Base-by-base conservation (phyloP, 2,329 filamentous ascomycete species). In the Xylaria sp. region DNA sequence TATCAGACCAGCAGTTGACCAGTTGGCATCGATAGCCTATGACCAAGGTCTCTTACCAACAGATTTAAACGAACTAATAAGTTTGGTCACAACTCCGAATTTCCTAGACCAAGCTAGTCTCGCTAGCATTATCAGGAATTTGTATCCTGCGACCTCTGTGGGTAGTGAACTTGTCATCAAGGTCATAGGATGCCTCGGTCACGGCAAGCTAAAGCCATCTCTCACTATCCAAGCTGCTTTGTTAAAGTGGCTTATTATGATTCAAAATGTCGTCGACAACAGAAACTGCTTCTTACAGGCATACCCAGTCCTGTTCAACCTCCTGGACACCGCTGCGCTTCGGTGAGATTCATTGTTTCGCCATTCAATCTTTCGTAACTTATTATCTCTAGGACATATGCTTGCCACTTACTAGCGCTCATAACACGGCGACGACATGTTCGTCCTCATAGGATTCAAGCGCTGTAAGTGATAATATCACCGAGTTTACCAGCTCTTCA, bases 351-450 rank as follows among this genome's bases (percentile, higher is more conserved):
- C 48, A 23, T 58, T 40, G 13, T 42, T 6, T 25, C 54, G 2
- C n/a, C 5, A 35, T 27, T 2, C 21, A 13, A 40, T 13, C 10
- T 32, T 51, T 51, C 25, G 27, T 63, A 57, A 75, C 74, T 73
- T 44, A 75, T 35, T 57, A 25, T 40, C 29, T 63, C 37, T 63
- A 87, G 87, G 65, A 83, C 87, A 12, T 84, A 86, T 70, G 78
- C 96, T 59, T 94, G 93, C 76, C 92, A 97, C 80, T 80, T 97
- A 42, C 84, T 97, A 25, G 93, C 92, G 3, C 80, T 95, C 35
- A 88, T 95, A 55, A 97, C 93, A 54, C 85, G 92, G 65, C 89
- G 93, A 65, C 93, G 90, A 76, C 93, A 97, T 80, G 93, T 97
- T 53, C 90, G 91, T 71, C 93, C 93, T 1, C 94, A 93, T 77